A percentile compares a stretch with the other conserved stretches of the same genome.
Evolutionary conservation across 2,329 filamentous ascomycete genomes (phyloP).

Genomic region (Didymella pomorum): DNA sequence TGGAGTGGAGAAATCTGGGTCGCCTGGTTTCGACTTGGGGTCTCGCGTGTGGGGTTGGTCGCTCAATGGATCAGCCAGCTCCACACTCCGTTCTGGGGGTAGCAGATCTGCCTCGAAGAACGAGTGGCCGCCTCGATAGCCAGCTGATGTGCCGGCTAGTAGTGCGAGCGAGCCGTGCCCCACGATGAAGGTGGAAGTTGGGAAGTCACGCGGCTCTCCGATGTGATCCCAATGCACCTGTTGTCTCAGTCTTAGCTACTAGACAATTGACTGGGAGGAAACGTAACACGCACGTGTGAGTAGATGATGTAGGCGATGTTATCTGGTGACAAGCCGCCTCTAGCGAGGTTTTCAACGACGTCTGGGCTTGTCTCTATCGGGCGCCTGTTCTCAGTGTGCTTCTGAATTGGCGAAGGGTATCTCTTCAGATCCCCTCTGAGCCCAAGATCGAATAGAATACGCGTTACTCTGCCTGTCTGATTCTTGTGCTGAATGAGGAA

Average conservation of each 20-base stretch:
- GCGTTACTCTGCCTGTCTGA: conserved; percentile 45
- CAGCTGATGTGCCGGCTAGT: conserved; percentile 31
- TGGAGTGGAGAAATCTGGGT: conserved; percentile 30
- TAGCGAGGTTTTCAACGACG: conserved; percentile 50
- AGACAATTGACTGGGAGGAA: neutral
- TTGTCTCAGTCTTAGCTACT: neutral
- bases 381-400: conserved; percentile 57
- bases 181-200: conserved; percentile 50
- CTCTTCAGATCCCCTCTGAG: conserved; percentile 56
- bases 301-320: conserved; percentile 55
- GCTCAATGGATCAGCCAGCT: conserved; percentile 51
- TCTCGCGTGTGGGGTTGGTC: conserved; percentile 15
- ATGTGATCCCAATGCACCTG: conserved; percentile 55
- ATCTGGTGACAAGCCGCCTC: conserved; percentile 45
- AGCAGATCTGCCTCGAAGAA: conserved; percentile 56
- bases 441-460: conserved; percentile 64
- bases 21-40: neutral
- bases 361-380: conserved; percentile 54
- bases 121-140: conserved; percentile 44
- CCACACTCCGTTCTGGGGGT: conserved; percentile 55
- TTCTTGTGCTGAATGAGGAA: conserved; percentile 61
- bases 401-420: conserved; percentile 57
- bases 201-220: conserved; percentile 52
- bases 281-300: conserved; percentile 47
- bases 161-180: conserved; percentile 44